phyloP scores from a whole-genome alignment of 1,139 yeast genomes.

The Candida sp. region DNA sequence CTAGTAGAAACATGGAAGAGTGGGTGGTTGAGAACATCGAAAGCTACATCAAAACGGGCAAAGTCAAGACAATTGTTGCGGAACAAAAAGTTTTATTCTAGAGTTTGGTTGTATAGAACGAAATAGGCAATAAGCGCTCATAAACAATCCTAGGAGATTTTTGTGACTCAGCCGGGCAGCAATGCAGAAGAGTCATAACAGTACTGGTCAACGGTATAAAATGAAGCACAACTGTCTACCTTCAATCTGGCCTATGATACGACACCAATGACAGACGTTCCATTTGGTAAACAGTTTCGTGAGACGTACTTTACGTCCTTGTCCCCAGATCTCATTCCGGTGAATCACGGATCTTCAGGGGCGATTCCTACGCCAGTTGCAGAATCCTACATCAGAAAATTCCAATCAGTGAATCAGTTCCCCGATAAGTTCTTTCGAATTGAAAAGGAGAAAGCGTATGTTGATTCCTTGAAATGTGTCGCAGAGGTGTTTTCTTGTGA shows the following conservation, averaged over 20 bases:
- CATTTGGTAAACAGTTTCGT: constrained; percentile 3
- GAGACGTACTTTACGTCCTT: background rate
- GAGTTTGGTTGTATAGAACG: background rate
- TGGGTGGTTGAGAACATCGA: constrained; percentile 52
- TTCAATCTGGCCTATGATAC: background rate
- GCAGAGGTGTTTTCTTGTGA: constrained; percentile 48
- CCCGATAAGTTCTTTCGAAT: constrained; percentile 42
- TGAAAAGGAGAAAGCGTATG: constrained; percentile 25
- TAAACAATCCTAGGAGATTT: no score
- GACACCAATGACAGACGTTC: background rate
- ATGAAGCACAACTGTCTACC: background rate
- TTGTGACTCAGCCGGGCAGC: no score
- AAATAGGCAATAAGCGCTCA: no score
- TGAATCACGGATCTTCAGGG: background rate
- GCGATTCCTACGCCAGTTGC: background rate
- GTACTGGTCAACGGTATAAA: background rate
- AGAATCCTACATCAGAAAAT: background rate
- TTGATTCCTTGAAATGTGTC: constrained; percentile 32
- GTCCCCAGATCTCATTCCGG: background rate
- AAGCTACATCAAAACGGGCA: constrained; percentile 54
- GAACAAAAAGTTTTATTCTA: constrained; percentile 43
- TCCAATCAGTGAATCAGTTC: background rate
- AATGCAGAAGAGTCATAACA: background rate
- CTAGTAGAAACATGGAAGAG: constrained; percentile 58
- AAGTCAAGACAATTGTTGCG: constrained; percentile 66